Evolutionary conservation across 352 stramenopile species (phyloP).

Genomic region (Saprolegnia parasitica): DNA sequence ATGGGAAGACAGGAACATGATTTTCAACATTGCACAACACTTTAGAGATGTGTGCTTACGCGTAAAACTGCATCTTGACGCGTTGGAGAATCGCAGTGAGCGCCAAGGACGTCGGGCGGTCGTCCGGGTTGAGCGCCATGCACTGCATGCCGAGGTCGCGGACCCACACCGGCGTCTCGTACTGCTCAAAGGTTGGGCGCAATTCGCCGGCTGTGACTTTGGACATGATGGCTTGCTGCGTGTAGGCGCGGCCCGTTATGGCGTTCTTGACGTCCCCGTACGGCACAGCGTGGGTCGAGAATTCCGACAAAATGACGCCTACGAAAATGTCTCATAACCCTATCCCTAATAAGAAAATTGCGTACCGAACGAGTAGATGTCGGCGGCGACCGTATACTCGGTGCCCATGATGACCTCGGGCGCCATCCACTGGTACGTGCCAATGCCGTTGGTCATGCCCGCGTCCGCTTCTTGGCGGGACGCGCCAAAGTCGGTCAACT

Average conservation of each 20-base stretch:
- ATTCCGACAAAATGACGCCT: constrained; percentile 18
- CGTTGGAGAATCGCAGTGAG: constrained; percentile 1
- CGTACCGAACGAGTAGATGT: constrained; percentile 51
- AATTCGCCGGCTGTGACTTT: constrained; percentile 7
- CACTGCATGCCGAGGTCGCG: constrained; percentile 40
- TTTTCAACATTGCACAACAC: background rate
- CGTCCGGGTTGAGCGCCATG: constrained; percentile 40
- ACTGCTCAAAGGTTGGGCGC: constrained; percentile 10
- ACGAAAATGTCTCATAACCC: background rate
- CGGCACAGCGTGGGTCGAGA: constrained; percentile 17
- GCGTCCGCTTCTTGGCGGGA: constrained; percentile 39
- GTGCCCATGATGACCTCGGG: constrained; percentile 47
- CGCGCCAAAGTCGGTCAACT: constrained; percentile 68
- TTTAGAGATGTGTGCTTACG: background rate
- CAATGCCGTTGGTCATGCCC: constrained; percentile 59
- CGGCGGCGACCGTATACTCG: constrained; percentile 43
- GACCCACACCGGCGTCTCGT: constrained; percentile 18
- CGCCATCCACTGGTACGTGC: constrained; percentile 48
- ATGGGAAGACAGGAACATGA: too few species aligned
- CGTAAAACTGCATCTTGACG: constrained; percentile 11
- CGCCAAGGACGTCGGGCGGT: constrained; percentile 35
- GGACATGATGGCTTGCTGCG: constrained; percentile 19
- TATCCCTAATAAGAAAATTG: background rate
- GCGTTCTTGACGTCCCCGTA: constrained; percentile 24
- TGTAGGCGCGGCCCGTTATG: background rate